phyloP scores from a whole-genome alignment of 176 grass and related monocot genomes.

The Stipa capillata region DNA sequence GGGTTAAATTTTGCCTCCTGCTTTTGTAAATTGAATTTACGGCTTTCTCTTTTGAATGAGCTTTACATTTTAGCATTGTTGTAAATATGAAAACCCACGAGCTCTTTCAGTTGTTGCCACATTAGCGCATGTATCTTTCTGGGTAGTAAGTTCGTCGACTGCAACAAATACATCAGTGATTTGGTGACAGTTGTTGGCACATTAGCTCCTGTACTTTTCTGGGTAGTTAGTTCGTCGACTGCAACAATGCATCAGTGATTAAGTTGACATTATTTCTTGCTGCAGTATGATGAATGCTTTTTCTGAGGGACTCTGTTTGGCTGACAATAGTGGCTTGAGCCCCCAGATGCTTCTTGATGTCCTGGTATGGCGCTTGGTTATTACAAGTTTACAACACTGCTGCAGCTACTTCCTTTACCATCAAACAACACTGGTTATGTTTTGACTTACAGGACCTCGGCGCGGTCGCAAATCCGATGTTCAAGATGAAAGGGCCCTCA shows the following conservation, averaged over 20 bases:
- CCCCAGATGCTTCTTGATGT: slow-evolving; percentile 74
- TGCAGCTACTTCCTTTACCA: not conserved
- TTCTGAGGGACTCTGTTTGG: slow-evolving; percentile 84
- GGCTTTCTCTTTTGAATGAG: not conserved
- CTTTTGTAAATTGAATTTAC: not conserved
- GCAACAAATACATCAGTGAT: not conserved
- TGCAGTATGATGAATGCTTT: slow-evolving; percentile 92
- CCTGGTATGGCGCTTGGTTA: slow-evolving; percentile 41
- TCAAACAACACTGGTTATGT: not conserved
- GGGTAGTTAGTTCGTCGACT: not conserved
- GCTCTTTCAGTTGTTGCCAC: not conserved
- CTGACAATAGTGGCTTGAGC: slow-evolving; percentile 74
- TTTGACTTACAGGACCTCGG: slow-evolving; percentile 58
- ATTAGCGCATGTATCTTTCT: not conserved
- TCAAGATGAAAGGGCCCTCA: slow-evolving; percentile 84
- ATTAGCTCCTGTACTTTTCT: not conserved
- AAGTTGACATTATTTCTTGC: too few species aligned
- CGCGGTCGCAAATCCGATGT: slow-evolving; percentile 88
- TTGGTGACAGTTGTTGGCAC: not conserved
- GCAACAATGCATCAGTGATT: not conserved
- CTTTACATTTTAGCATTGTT: not conserved
- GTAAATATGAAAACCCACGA: not conserved
- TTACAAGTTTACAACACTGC: not conserved
- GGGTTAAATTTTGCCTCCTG: not conserved
- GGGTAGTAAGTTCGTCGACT: not conserved